A percentile compares a stretch with the other conserved stretches of the same genome.
Conservation (phyloP, 2,329 filamentous ascomycete species). For the Fusarium brevicatenulatum region DNA sequence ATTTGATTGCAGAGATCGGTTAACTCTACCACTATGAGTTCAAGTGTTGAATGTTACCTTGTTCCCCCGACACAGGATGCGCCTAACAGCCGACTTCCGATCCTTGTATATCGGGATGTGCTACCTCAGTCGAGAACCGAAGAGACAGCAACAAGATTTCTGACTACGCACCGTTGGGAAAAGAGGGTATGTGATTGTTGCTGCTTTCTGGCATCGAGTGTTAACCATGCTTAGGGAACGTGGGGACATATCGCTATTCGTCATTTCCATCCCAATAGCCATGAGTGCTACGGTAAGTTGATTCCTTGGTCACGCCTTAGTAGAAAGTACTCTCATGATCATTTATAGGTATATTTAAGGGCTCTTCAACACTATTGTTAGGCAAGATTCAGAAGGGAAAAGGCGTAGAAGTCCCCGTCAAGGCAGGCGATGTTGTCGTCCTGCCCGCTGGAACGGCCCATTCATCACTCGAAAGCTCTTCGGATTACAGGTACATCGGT, state of each 20-base stretch:
- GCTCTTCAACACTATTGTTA: background rate
- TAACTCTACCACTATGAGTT: background rate
- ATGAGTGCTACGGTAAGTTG: background rate
- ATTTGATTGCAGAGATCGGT: too few species aligned
- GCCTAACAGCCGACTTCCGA: background rate
- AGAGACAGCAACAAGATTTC: background rate
- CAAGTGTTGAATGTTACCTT: background rate
- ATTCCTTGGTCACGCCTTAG: too few species aligned
- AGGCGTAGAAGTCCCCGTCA: background rate
- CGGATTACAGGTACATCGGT: background rate
- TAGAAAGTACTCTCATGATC: background rate
- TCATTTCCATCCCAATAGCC: background rate
- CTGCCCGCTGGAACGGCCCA: background rate
- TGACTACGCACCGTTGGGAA: background rate
- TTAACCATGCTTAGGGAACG: background rate
- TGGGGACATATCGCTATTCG: background rate
- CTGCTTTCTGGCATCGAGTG: accelerated
- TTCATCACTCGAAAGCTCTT: background rate
- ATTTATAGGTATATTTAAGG: background rate
- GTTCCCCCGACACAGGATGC: background rate
- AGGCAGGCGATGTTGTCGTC: background rate
- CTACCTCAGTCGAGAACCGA: background rate
- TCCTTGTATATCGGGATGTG: background rate
- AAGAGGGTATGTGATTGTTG: background rate
- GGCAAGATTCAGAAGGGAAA: background rate